A percentile compares a stretch with the other conserved stretches of the same genome.
Conservation (phyloP, 768 basidiomycete species). For the Psilocybe azurescens region DNA sequence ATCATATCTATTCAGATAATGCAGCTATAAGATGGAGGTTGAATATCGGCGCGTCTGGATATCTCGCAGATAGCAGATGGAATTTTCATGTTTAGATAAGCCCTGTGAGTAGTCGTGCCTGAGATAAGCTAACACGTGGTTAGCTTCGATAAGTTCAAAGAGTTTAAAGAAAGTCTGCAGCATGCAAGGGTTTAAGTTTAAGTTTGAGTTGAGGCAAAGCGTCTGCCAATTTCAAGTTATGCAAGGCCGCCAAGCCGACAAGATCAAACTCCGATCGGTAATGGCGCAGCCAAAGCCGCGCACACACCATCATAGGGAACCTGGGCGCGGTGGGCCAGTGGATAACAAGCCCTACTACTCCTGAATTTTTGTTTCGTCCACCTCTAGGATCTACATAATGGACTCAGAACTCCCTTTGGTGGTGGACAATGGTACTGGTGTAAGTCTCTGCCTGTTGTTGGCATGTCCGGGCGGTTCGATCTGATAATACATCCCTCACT, state of each 20-base stretch:
- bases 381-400: constrained; percentile 39
- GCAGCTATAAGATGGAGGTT: too few species aligned
- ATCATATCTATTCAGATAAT: too few species aligned
- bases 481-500: constrained; percentile 12
- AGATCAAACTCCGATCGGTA: constrained; percentile 8
- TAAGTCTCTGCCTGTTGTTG: constrained; percentile 42
- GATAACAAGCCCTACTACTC: background rate
- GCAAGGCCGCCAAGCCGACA: background rate
- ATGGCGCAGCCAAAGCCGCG: constrained; percentile 16
- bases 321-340: background rate
- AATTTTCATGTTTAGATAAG: too few species aligned
- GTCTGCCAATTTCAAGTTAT: too few species aligned
- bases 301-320: constrained; percentile 20
- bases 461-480: background rate
- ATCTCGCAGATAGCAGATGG: too few species aligned
- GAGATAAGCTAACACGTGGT: too few species aligned
- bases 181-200: background rate
- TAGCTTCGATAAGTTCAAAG: too few species aligned
- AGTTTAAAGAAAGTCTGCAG: too few species aligned
- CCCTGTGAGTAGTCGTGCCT: too few species aligned
- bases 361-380: constrained; percentile 5
- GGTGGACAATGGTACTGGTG: constrained; percentile 90
- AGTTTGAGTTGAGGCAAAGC: background rate
- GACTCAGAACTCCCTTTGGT: constrained; percentile 65
- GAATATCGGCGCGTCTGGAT: too few species aligned